These are phyloP conservation scores for Stagonosporopsis chrysanthemi DNA, from an alignment of 2,329 filamentous ascomycete species.

Conservation along the genomic window DNA sequence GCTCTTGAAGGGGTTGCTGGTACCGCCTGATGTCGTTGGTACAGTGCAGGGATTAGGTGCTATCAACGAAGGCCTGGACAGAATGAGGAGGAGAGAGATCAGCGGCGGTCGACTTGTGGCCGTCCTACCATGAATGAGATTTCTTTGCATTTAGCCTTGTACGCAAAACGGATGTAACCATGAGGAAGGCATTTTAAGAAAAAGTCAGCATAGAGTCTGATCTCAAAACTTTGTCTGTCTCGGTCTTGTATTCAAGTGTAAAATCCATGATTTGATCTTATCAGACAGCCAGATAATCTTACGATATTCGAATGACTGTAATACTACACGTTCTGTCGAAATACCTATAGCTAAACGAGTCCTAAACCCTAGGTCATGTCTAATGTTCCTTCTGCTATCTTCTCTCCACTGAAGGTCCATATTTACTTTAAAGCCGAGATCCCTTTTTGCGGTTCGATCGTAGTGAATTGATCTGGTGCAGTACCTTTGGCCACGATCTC, in stretches of 20 bases:
- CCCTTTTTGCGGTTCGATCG: background rate
- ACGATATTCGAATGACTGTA: too few species aligned
- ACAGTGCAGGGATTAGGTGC: constrained; percentile 69
- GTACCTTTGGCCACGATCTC: background rate
- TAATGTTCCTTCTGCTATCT: too few species aligned
- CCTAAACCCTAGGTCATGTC: background rate
- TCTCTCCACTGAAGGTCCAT: background rate
- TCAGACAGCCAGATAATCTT: too few species aligned
- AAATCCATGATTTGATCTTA: too few species aligned
- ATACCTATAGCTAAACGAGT: background rate
- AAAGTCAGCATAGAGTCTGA: too few species aligned
- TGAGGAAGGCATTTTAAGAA: too few species aligned
- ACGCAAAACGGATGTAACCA: background rate
- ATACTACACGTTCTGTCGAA: too few species aligned
- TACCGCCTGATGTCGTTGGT: constrained; percentile 70
- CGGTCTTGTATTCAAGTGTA: too few species aligned
- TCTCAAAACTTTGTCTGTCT: too few species aligned
- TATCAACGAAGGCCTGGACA: constrained; percentile 73
- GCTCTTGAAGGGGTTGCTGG: constrained; percentile 61
- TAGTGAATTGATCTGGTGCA: background rate
- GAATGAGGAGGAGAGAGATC: constrained; percentile 70
- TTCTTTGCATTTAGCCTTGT: background rate
- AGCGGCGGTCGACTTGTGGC: constrained; percentile 72
- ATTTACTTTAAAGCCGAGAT: background rate
- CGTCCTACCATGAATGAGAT: constrained; percentile 21